A percentile compares a stretch with the other conserved stretches of the same genome.
Evolutionary conservation across 2,329 filamentous ascomycete species (phyloP).

Genomic region (Myriosclerotinia scirpicola): DNA sequence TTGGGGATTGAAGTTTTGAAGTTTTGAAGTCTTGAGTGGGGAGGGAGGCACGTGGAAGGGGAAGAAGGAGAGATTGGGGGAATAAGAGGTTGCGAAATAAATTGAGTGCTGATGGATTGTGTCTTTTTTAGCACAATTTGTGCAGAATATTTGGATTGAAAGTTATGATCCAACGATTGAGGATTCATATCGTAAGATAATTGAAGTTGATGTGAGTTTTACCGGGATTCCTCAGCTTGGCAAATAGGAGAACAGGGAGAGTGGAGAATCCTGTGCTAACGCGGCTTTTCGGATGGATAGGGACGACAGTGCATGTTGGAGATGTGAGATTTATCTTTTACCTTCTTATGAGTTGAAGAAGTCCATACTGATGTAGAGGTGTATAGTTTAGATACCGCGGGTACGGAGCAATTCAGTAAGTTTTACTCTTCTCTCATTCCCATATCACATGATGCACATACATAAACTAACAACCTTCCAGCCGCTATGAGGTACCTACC

Average conservation of each 20-base stretch:
- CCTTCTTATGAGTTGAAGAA: conserved; percentile 7
- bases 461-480: conserved; percentile 37
- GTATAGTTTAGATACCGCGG: conserved; percentile 65
- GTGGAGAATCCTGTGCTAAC: conserved; percentile 22
- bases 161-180: conserved; percentile 63
- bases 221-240: not conserved
- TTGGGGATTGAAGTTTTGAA: conserved; percentile 7
- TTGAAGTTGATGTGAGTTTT: conserved; percentile 67
- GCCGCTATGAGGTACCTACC: conserved; percentile 56
- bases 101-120: conserved; percentile 16
- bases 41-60: not conserved
- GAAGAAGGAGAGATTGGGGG: not conserved
- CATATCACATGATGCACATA: conserved; percentile 30
- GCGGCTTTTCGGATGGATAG: conserved; percentile 42
- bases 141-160: conserved; percentile 76
- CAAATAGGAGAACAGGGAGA: not conserved
- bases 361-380: conserved; percentile 26
- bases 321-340: conserved; percentile 51
- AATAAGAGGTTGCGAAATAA: not conserved
- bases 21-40: not conserved
- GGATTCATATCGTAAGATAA: conserved; percentile 59
- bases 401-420: conserved; percentile 76
- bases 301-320: conserved; percentile 72
- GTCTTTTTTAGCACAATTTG: conserved; percentile 62
- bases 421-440: not conserved